Base-by-base conservation (phyloP, 2,329 filamentous ascomycete genomes). In the Curvularia verruculosa region DNA sequence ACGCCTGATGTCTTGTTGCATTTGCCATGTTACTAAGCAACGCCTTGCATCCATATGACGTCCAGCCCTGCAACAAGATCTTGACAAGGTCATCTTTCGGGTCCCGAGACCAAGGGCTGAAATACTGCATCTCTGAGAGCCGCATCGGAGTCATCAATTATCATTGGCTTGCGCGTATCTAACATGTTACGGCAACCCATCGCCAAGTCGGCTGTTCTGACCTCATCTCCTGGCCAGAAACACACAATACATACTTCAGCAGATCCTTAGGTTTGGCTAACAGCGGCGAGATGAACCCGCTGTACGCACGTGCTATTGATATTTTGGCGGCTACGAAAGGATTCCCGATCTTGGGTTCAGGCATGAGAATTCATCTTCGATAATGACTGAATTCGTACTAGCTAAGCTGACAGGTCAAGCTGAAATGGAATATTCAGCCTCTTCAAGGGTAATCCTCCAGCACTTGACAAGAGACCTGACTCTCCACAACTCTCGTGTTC, bases 21-120 rank as follows among this genome's bases (percentile, higher is more conserved):
- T 8, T 41, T 8, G 3, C 18, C 4, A 15, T 9, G 26, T 46
- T 31, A 4, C 21, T 43, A 6, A 18, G 13, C 21, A 40, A n/a
- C 2, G 12, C 28, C 12, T 26, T 18, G 3, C 29, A 18, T 19
- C 40, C 40, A 12, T 37, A 36, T 37, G 37, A 46, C 23, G 29
- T 15, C 34, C 41, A 37, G 47, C 31, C 13, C 51, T 49, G 39
- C 12, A 19, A 2, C 29, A 46, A 53, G 46, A 57, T 60, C 47
- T 61, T 51, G 60, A 59, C 29, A 37, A 52, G 49, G 49, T 29
- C 4, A 50, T 50, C 52, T 56, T n/a, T 49, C 48, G 54, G 60
- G 54, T 47, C 61, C 44, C 52, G 59, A 49, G 39, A 65, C 56
- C 62, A n/a, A n/a, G 64, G 65, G 69, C 68, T 70, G 65, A 68